Percentiles rank a stretch among this genome's conserved stretches.
These are phyloP conservation scores for Heritiera fomes DNA, from an alignment of 345 rosid genomes.

Conservation along the genomic window DNA sequence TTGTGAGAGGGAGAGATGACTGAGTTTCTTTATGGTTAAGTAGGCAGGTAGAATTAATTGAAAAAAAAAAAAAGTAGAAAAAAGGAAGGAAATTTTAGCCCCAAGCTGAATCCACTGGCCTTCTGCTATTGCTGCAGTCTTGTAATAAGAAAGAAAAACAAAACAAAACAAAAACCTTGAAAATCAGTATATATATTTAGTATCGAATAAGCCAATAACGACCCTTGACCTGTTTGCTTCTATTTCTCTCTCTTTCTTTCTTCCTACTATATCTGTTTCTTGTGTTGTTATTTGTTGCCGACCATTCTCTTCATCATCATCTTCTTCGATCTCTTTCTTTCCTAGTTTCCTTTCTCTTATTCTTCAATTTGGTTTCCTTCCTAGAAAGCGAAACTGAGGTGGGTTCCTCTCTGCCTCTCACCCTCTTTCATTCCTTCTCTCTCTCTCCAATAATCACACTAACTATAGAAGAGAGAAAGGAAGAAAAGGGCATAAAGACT, in stretches of 20 bases:
- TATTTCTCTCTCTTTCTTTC: constrained; percentile 1
- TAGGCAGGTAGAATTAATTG: not conserved
- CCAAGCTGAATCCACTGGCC: not conserved
- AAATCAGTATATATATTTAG: not conserved
- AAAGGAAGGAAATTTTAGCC: not conserved
- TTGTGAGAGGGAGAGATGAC: constrained; percentile 28
- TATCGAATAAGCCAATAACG: not conserved
- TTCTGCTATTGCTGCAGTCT: constrained; percentile 11
- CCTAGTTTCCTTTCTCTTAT: not conserved
- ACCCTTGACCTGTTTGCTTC: constrained; percentile 1
- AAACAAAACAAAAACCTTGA: too few relatives aligned
- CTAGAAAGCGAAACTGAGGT: constrained; percentile 33
- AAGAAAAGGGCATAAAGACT: constrained; percentile 25
- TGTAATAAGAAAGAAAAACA: not conserved
- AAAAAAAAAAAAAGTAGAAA: too few relatives aligned
- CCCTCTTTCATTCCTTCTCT: constrained; percentile 18
- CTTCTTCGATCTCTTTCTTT: not conserved
- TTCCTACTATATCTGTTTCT: not conserved
- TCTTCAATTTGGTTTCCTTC: constrained; percentile 10
- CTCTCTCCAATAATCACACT: constrained; percentile 33
- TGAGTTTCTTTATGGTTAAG: not conserved
- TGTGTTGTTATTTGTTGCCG: constrained; percentile 16
- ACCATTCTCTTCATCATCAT: not conserved
- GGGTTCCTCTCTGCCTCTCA: constrained; percentile 31
- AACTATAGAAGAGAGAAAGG: constrained; percentile 23